phyloP scores from a whole-genome alignment of 1,139 yeast species.

The Zygosaccharomyces pseudobailii region DNA sequence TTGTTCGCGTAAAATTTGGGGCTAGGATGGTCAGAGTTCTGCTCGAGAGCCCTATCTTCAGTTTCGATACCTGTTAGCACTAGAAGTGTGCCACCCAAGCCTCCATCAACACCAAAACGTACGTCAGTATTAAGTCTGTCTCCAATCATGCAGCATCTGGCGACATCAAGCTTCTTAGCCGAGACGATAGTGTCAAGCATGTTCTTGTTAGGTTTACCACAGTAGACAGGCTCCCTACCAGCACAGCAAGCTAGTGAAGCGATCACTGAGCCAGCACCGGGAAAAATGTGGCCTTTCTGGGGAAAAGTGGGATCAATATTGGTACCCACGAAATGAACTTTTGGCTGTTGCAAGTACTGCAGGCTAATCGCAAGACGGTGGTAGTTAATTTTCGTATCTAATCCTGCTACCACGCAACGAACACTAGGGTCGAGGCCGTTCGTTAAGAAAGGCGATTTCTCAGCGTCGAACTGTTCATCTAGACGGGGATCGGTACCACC shows the following conservation, averaged over 20 bases:
- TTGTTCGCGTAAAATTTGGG: conserved; percentile 72
- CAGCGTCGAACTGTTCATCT: conserved; percentile 37
- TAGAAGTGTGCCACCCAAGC: conserved; percentile 69
- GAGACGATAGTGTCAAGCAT: conserved; percentile 90
- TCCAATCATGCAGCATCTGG: conserved; percentile 84
- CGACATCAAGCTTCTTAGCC: conserved; percentile 50
- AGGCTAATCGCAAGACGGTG: conserved; percentile 76
- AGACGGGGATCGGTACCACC: conserved; percentile 65
- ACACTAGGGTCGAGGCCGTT: conserved; percentile 60
- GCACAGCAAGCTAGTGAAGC: conserved; percentile 73
- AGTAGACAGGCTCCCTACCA: conserved; percentile 70
- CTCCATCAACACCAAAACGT: conserved; percentile 84
- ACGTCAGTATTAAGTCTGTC: conserved; percentile 94
- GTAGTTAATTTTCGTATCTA: conserved; percentile 72
- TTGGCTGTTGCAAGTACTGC: conserved; percentile 64
- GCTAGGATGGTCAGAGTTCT: conserved; percentile 39
- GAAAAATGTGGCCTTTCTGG: conserved; percentile 72
- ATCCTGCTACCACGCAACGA: conserved; percentile 87
- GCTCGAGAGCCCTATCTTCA: conserved; percentile 49
- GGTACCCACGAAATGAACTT: conserved; percentile 80
- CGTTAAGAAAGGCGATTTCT: conserved; percentile 45
- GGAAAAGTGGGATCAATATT: conserved; percentile 95
- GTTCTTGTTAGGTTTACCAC: conserved; percentile 87
- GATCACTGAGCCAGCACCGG: conserved; percentile 94
- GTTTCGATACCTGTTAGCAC: conserved; percentile 90